Evolutionary conservation across 2,329 filamentous ascomycete species (phyloP), one percentile per base, ranked within the genome.

Genomic region (Penicillium paneum): DNA sequence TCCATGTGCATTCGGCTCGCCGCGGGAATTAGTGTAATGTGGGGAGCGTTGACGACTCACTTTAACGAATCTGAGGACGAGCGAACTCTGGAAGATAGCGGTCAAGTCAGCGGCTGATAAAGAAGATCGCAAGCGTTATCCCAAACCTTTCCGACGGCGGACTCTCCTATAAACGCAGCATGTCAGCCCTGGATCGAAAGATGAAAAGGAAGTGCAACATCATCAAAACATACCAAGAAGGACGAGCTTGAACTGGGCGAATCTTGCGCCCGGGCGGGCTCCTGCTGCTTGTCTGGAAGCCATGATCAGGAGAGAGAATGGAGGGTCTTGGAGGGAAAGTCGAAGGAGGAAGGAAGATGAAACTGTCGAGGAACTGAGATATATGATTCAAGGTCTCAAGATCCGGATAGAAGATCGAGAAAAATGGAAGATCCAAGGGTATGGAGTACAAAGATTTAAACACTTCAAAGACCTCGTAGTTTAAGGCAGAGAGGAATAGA

Each of bases 241-340:
- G 64, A 99, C 94, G 68, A 99, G 84, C 83, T 99, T 99, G 81
- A 99, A 99, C 83, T 99, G 94, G 69, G 94, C 93, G 77, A 99
- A 97, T 71, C 93, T 87, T 77, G 89, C 83, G 69, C 82, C 82
- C 57, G 83, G 81, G 63, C 84, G 80, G 69, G 79, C 81, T 71
- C 81, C 81, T 84, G 86, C 87, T 84, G 82, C 86, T 79, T 86
- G 85, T 85, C 91, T 86, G 75, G 89, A 84, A 78, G 92, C 89
- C 93, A 97, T 97, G 54, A 49, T 63, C 52, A 58, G 59, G 55
- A 48, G 57, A 55, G 41, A 55, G 41, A 38, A 52, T 52, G 55
- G 40, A 47, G 56, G 28, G 21, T 41, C 39, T 29, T 29, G 38
- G 26, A 24, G 21, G 38, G 40, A 47, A 26, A 43, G 48, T 53